Evolutionary conservation across 1,284 basidiomycete genomes (phyloP).

Genomic region (Pholiota adiposa): DNA sequence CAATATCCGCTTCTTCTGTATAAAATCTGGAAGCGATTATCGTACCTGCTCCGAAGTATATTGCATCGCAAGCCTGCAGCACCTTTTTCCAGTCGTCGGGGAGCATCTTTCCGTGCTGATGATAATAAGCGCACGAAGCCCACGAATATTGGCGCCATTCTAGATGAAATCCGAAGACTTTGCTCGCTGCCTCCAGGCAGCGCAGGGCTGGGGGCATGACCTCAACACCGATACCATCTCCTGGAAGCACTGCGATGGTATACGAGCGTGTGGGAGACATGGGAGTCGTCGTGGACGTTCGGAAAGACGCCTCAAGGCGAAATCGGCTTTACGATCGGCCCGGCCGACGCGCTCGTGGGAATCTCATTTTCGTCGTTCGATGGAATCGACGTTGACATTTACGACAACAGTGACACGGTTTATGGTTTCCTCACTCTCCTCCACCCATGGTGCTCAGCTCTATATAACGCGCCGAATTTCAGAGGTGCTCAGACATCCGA

Average conservation of each 20-base stretch:
- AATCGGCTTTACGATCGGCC: neutral
- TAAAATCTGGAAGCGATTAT: too few species aligned
- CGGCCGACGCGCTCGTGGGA: neutral
- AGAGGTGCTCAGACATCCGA: too few species aligned
- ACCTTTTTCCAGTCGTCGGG: slow-evolving; percentile 38
- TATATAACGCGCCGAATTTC: too few species aligned
- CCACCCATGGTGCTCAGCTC: too few species aligned
- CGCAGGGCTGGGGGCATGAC: slow-evolving; percentile 48
- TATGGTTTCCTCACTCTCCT: too few species aligned
- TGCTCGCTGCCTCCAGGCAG: slow-evolving; percentile 40
- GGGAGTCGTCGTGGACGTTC: neutral
- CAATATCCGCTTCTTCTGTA: neutral
- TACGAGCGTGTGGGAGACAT: slow-evolving; percentile 33
- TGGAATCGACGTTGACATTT: too few species aligned
- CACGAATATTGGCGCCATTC: slow-evolving; percentile 37
- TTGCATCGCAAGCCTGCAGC: slow-evolving; percentile 41
- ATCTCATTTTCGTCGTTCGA: too few species aligned
- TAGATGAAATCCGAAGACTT: slow-evolving; percentile 38
- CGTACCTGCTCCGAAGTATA: slow-evolving; percentile 43
- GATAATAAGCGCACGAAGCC: slow-evolving; percentile 42
- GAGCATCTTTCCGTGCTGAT: slow-evolving; percentile 39
- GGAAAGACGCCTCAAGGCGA: neutral
- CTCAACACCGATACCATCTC: slow-evolving; percentile 62
- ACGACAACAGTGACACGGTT: too few species aligned
- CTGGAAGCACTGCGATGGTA: slow-evolving; percentile 57